Evolutionary conservation across 2,329 filamentous ascomycete species (phyloP).

Genomic region (Pseudogymnoascus sp.): DNA sequence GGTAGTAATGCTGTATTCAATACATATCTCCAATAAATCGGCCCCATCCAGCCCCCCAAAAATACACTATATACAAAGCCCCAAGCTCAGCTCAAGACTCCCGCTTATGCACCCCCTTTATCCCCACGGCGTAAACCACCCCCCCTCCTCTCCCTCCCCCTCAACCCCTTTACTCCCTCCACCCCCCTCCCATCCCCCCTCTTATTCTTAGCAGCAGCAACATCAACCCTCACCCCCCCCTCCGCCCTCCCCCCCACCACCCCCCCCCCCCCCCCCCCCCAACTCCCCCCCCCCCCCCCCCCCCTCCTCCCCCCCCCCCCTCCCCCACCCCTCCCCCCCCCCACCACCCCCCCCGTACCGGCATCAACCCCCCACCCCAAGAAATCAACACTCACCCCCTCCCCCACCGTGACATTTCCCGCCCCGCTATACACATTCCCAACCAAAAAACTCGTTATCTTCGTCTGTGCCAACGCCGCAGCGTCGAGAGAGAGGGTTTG

Average conservation of each 20-base stretch:
- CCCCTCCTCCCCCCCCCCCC: background rate
- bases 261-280: too few species aligned
- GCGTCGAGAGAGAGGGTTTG: slow-evolving; percentile 43
- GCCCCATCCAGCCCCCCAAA: background rate
- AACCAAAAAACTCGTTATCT: slow-evolving; percentile 48
- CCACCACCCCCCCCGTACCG: background rate
- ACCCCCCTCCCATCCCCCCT: background rate
- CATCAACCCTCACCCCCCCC: too few species aligned
- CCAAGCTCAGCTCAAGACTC: background rate
- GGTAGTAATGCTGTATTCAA: background rate
- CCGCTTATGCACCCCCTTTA: background rate
- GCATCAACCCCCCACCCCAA: background rate
- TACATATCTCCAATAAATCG: too few species aligned
- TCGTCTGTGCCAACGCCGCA: slow-evolving; percentile 45
- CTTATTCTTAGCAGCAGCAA: too few species aligned
- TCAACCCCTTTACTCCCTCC: background rate
- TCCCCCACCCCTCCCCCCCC: slow-evolving; percentile 17
- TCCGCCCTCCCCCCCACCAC: too few species aligned
- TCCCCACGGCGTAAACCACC: too few species aligned
- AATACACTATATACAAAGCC: background rate
- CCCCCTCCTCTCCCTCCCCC: too few species aligned
- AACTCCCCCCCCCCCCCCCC: too few species aligned
- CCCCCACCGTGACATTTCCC: slow-evolving; percentile 13
- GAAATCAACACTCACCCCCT: background rate
- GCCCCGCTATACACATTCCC: slow-evolving; percentile 6